phyloP scores from a whole-genome alignment of 345 rosid genomes.

The Heritiera littoralis region DNA sequence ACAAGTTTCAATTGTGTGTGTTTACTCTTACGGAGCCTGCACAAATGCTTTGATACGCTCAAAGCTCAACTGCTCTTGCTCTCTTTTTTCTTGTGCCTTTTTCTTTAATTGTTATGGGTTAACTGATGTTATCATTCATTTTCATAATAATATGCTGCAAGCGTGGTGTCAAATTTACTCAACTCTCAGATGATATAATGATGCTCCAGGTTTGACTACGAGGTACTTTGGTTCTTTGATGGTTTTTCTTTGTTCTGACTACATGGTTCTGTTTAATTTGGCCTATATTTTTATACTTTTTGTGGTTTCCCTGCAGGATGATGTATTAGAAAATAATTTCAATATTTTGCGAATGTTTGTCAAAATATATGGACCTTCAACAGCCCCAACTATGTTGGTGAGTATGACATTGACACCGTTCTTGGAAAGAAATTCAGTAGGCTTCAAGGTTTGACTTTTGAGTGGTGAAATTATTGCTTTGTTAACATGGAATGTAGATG shows the following conservation, averaged over 20 bases:
- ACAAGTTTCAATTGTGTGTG: neutral
- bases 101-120: slow-evolving; percentile 7
- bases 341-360: slow-evolving; percentile 83
- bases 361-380: slow-evolving; percentile 65
- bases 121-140: slow-evolving; percentile 28
- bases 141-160: slow-evolving; percentile 24
- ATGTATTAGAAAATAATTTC: slow-evolving; percentile 77
- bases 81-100: neutral
- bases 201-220: slow-evolving; percentile 71
- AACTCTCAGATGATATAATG: slow-evolving; percentile 21
- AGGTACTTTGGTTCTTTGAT: slow-evolving; percentile 46
- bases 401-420: slow-evolving; percentile 25
- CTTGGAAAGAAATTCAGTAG: neutral
- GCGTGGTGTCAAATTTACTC: slow-evolving; percentile 27
- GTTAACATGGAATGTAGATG: neutral
- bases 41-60: neutral
- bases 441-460: neutral
- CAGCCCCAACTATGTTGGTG: slow-evolving; percentile 74
- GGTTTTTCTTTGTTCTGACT: neutral
- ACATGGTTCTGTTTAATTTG: slow-evolving; percentile 10
- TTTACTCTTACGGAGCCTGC: neutral
- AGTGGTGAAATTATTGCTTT: neutral
- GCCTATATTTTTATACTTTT: slow-evolving; percentile 9
- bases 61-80: slow-evolving; percentile 4
- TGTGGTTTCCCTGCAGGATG: slow-evolving; percentile 54